Evolutionary conservation across 345 rosid species (phyloP).

Genomic region (Salix purpurea): DNA sequence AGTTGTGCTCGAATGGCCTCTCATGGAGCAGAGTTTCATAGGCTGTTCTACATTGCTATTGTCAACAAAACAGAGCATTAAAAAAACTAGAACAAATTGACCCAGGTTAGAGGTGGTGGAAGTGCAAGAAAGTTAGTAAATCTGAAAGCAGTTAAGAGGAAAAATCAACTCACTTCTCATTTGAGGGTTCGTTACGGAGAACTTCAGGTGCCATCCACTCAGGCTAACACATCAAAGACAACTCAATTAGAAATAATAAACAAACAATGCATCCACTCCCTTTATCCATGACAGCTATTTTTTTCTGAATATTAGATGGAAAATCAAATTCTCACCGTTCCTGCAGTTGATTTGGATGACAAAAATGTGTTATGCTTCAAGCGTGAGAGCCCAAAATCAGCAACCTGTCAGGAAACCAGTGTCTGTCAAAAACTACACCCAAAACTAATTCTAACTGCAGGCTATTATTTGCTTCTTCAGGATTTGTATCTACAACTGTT

Average conservation of each 20-base stretch:
- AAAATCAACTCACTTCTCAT: slow-evolving; percentile 74
- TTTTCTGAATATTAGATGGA: neutral
- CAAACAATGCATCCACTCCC: neutral
- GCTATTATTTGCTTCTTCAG: neutral
- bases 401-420: slow-evolving; percentile 48
- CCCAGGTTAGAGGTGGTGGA: neutral
- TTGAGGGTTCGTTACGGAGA: slow-evolving; percentile 90
- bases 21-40: too few relatives aligned
- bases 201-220: slow-evolving; percentile 99
- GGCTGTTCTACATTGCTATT: neutral
- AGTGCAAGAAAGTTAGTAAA: neutral
- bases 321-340: slow-evolving; percentile 60
- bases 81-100: neutral
- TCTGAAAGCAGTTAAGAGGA: neutral
- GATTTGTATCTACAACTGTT: neutral
- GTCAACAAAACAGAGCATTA: neutral
- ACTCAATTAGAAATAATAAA: slow-evolving; percentile 22
- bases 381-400: slow-evolving; percentile 98
- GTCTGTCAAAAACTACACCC: neutral
- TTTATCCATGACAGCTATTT: neutral
- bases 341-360: slow-evolving; percentile 99
- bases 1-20: too few relatives aligned
- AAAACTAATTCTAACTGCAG: neutral
- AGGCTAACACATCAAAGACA: slow-evolving; percentile 55
- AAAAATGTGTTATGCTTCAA: slow-evolving; percentile 93